A percentile compares a stretch with the other conserved stretches of the same genome.
phyloP scores from a whole-genome alignment of 1,284 basidiomycete genomes.

The Cryptococcus hybrid region DNA sequence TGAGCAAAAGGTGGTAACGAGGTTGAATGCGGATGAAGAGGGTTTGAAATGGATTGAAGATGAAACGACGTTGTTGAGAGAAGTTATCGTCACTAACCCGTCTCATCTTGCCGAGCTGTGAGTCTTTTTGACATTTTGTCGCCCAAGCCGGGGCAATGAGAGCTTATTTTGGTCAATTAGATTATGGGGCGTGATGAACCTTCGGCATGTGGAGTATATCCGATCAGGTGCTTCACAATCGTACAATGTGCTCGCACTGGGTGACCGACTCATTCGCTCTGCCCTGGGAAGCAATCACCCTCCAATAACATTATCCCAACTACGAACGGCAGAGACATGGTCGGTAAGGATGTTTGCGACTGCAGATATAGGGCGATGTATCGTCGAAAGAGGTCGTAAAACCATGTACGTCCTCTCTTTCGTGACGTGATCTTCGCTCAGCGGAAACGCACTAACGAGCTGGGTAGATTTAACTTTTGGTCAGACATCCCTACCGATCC shows the following conservation, averaged over 20 bases:
- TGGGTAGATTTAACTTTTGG: constrained; percentile 21
- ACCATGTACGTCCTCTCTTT: constrained; percentile 18
- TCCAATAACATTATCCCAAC: constrained; percentile 12
- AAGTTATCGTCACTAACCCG: constrained; percentile 20
- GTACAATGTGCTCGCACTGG: constrained; percentile 22
- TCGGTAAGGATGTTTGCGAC: constrained; percentile 26
- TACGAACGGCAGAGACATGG: constrained; percentile 21
- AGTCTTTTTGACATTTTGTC: constrained; percentile 1
- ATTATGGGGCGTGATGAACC: constrained; percentile 33
- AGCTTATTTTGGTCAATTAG: constrained; percentile 2
- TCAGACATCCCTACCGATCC: neutral
- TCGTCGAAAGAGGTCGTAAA: constrained; percentile 24
- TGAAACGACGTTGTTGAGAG: constrained; percentile 21
- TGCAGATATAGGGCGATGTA: constrained; percentile 28
- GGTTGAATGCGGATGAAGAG: constrained; percentile 27
- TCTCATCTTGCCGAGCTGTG: constrained; percentile 25
- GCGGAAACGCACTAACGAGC: neutral
- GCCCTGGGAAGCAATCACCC: constrained; percentile 18
- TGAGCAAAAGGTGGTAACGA: constrained; percentile 27
- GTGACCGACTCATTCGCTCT: constrained; percentile 24
- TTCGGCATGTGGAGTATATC: constrained; percentile 30
- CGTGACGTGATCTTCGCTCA: neutral
- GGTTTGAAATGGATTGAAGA: constrained; percentile 34
- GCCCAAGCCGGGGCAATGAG: neutral
- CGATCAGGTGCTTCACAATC: constrained; percentile 26